Conservation (phyloP, 371 early-diverging fungal genomes). For the Smittium culicis region DNA sequence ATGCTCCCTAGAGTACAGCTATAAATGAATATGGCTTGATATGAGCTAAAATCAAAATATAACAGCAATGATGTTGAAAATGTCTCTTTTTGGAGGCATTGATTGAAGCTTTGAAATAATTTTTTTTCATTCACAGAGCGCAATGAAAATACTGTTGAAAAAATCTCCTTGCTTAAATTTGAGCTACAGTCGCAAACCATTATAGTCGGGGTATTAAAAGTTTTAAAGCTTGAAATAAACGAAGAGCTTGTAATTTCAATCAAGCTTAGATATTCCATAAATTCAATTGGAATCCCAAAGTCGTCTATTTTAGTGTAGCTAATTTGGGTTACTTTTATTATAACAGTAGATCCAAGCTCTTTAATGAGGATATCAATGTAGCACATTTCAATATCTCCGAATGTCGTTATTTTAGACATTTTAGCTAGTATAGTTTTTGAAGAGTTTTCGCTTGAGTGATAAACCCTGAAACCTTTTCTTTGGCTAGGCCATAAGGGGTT, state of each 20-base stretch:
- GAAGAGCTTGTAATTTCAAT: neutral
- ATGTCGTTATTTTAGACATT: neutral
- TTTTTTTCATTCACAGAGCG: neutral
- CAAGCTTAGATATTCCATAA: neutral
- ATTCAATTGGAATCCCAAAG: neutral
- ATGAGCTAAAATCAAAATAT: neutral
- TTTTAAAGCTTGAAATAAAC: neutral
- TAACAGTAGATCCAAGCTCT: neutral
- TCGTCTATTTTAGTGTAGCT: neutral
- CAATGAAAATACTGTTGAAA: neutral
- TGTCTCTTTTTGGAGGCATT: neutral
- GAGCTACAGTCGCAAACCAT: neutral
- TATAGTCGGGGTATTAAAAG: neutral
- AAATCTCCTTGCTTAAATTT: neutral
- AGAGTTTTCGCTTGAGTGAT: neutral
- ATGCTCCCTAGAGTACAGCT: neutral
- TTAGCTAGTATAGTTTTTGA: neutral
- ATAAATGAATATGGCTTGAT: neutral
- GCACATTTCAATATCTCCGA: neutral
- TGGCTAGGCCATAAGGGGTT: neutral
- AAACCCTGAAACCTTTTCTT: neutral
- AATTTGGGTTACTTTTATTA: neutral
- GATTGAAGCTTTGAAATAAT: neutral
- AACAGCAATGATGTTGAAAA: neutral
- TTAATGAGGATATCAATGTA: neutral